phyloP scores from a whole-genome alignment of 2,329 filamentous ascomycete genomes.

The Fusarium siculi region DNA sequence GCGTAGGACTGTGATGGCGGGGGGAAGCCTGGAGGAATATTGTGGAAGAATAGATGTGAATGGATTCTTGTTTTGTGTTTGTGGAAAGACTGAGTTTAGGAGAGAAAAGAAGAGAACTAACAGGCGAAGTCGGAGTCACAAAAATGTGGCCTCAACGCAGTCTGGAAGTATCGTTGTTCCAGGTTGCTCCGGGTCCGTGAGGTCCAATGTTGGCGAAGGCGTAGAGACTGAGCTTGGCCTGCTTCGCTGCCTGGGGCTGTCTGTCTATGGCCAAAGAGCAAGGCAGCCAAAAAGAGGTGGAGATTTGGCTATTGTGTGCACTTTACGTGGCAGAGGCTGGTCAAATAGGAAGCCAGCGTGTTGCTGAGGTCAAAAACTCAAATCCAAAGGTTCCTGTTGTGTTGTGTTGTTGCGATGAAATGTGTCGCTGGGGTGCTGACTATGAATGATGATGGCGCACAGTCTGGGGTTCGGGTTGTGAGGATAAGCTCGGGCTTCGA shows the following conservation, averaged over 20 bases:
- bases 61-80: slow-evolving; percentile 6
- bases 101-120: slow-evolving; percentile 30
- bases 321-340: slow-evolving; percentile 10
- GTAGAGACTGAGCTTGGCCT: slow-evolving; percentile 30
- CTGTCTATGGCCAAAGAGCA: slow-evolving; percentile 9
- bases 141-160: slow-evolving; percentile 20
- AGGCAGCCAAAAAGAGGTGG: slow-evolving; percentile 21
- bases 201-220: slow-evolving; percentile 17
- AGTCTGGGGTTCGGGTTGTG: slow-evolving; percentile 18
- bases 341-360: slow-evolving; percentile 8
- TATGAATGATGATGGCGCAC: slow-evolving; percentile 29
- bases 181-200: slow-evolving; percentile 28
- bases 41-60: slow-evolving; percentile 8
- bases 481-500: slow-evolving; percentile 15
- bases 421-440: slow-evolving; percentile 7
- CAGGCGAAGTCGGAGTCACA: slow-evolving; percentile 13
- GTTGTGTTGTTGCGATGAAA: slow-evolving; percentile 2
- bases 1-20: slow-evolving; percentile 32
- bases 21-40: slow-evolving; percentile 18
- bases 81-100: slow-evolving; percentile 7
- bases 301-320: slow-evolving; percentile 5
- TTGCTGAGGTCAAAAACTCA: slow-evolving; percentile 21
- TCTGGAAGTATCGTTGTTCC: slow-evolving; percentile 31
- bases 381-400: slow-evolving; percentile 15
- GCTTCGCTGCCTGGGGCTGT: slow-evolving; percentile 23